These are phyloP conservation scores for Anaeromyces robustus DNA, from an alignment of 192 early-diverging fungal species.

Conservation along the genomic window DNA sequence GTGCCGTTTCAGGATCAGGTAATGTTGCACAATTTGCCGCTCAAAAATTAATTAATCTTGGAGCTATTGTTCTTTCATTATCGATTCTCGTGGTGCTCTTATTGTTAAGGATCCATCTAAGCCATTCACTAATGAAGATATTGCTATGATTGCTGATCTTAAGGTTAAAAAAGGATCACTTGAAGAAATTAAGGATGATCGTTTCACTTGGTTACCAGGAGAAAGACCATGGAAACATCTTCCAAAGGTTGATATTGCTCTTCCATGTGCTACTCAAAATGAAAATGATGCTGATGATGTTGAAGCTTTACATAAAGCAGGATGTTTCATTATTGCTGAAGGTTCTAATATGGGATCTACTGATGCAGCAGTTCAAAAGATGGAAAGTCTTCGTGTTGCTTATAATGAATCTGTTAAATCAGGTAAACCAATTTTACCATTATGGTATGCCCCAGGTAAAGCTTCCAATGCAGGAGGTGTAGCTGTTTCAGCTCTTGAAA, in stretches of 20 bases:
- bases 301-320: too few relatives aligned
- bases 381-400: conserved; percentile 7
- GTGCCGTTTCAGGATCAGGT: too few relatives aligned
- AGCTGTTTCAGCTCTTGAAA: too few relatives aligned
- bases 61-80: conserved; percentile 27
- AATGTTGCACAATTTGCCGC: conserved; percentile 1
- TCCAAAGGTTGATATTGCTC: conserved; percentile 24
- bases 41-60: conserved; percentile 32
- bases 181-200: conserved; percentile 16
- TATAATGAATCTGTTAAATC: conserved; percentile 20
- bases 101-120: conserved; percentile 18
- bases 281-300: too few relatives aligned
- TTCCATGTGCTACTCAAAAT: too few relatives aligned
- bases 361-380: not conserved
- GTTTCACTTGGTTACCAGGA: conserved; percentile 20
- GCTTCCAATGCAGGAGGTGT: conserved; percentile 16
- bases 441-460: conserved; percentile 32
- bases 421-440: too few relatives aligned
- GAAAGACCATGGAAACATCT: conserved; percentile 27
- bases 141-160: conserved; percentile 28
- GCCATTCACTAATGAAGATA: conserved; percentile 25
- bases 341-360: too few relatives aligned
- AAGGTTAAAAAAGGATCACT: conserved; percentile 31
- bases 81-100: conserved; percentile 34
- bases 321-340: too few relatives aligned